Evolutionary conservation across 768 basidiomycete genomes (phyloP).

Genomic region (Russula sp.): DNA sequence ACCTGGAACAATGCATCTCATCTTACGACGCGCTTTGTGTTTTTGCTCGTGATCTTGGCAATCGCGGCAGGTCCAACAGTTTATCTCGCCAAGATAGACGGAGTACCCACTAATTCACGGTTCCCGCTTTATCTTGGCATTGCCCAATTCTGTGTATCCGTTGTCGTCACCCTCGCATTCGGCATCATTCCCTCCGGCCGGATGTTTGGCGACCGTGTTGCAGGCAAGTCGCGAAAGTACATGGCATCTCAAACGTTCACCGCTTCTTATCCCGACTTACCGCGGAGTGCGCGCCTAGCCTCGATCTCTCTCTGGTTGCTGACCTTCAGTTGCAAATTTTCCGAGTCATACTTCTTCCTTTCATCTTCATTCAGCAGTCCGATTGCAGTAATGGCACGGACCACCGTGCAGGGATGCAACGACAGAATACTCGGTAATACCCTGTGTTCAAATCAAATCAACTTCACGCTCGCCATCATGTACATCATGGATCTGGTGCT

Average conservation of each 20-base stretch:
- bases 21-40: slow-evolving; percentile 86
- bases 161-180: slow-evolving; percentile 75
- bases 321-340: slow-evolving; percentile 93
- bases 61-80: slow-evolving; percentile 91
- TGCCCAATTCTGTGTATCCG: slow-evolving; percentile 90
- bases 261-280: slow-evolving; percentile 85
- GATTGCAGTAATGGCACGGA: slow-evolving; percentile 93
- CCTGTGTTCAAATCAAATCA: slow-evolving; percentile 87
- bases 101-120: slow-evolving; percentile 45
- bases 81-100: slow-evolving; percentile 85
- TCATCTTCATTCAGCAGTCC: slow-evolving; percentile 96
- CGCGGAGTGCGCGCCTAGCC: slow-evolving; percentile 64
- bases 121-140: slow-evolving; percentile 88
- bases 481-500: slow-evolving; percentile 96
- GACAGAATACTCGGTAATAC: slow-evolving; percentile 76
- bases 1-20: slow-evolving; percentile 99
- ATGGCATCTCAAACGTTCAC: slow-evolving; percentile 99
- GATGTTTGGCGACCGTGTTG: slow-evolving; percentile 98
- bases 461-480: slow-evolving; percentile 96
- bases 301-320: slow-evolving; percentile 86
- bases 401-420: slow-evolving; percentile 82
- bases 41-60: slow-evolving; percentile 86
- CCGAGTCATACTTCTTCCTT: slow-evolving; percentile 97
- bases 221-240: slow-evolving; percentile 95
- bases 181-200: slow-evolving; percentile 89